Conservation (phyloP, 805 yeast species). For the Debaryomyces prosopidis region DNA sequence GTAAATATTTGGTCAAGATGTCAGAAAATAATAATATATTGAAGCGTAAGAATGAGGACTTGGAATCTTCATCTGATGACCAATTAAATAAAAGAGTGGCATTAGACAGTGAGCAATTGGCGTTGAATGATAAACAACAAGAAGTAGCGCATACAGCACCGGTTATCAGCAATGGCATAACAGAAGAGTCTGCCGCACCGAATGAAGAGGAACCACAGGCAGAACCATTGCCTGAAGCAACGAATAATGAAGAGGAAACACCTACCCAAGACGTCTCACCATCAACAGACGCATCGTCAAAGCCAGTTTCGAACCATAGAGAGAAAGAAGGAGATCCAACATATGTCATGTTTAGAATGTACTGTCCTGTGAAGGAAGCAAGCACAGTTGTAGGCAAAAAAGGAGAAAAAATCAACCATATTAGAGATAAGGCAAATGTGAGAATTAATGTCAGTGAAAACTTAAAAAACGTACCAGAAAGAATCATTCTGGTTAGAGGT, state of each 20-base stretch:
- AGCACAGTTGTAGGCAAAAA: slow-evolving; percentile 74
- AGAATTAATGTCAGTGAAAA: slow-evolving; percentile 74
- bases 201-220: neutral
- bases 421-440: slow-evolving; percentile 63
- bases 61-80: slow-evolving; percentile 40
- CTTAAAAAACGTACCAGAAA: slow-evolving; percentile 66
- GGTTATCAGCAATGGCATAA: slow-evolving; percentile 15
- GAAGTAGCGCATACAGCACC: slow-evolving; percentile 46
- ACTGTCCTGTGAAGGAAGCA: slow-evolving; percentile 75
- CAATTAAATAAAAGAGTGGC: slow-evolving; percentile 68
- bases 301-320: slow-evolving; percentile 40
- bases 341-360: slow-evolving; percentile 68
- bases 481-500: slow-evolving; percentile 75
- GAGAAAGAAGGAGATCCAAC: slow-evolving; percentile 55
- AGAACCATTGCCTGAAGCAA: slow-evolving; percentile 1
- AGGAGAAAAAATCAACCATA: slow-evolving; percentile 69
- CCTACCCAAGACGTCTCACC: neutral
- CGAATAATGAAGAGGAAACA: slow-evolving; percentile 1
- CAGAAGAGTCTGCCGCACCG: neutral
- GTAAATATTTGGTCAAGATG: neutral
- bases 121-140: slow-evolving; percentile 40
- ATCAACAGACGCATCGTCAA: slow-evolving; percentile 13
- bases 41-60: slow-evolving; percentile 71
- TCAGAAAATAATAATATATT: slow-evolving; percentile 33
- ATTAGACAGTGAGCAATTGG: slow-evolving; percentile 60